Base-by-base conservation (phyloP, 306 rosid species). In the Heteromeles arbutifolia region DNA sequence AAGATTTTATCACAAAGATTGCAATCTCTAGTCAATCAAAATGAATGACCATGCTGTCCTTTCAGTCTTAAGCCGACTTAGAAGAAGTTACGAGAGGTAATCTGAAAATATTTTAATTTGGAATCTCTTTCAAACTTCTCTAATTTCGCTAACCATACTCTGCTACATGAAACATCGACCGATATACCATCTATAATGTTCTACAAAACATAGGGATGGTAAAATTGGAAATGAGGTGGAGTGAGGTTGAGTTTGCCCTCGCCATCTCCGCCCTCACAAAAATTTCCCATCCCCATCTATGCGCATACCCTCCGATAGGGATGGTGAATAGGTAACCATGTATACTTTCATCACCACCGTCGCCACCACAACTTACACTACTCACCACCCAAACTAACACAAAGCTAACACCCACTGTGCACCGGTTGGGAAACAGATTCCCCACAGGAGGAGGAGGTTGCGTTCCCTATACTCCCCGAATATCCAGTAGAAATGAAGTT, bases 1-100 rank as follows among this genome's bases (percentile, higher is more conserved):
- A 67, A 79, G 65, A 65, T 71, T 45, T 32, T 61, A 69, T 74
- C 80, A 79, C 78, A 56, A 48, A 48, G 54, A 48, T 78, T 70
- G 24, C 62, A 69, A 44, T 67, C 79, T 28, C 25, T 2, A 18
- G 14, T 68, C 54, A 54, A 0, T 54, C 52, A 54, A 52, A 79
- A 9, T 44, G 3, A 41, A 58, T 29, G 43, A 28, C 56, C 26
- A 45, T 58, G 18, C 37, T 62, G 68, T 75, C 39, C 9, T 65
- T 68, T 28, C 31, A 41, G 62, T 67, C 82, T 69, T 8, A 70
- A 59, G 71, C 67, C 41, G 74, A 80, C 84, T 78, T 37, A 45
- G 21, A 32, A 63, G 64, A 77, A 76, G 56, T 65, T 26, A 21
- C 56, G 3, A 41, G 65, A 66, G n/a, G 45, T 21, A 65, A 14